Base-by-base conservation (phyloP, 306 rosid species). In the Quercus parvula region DNA sequence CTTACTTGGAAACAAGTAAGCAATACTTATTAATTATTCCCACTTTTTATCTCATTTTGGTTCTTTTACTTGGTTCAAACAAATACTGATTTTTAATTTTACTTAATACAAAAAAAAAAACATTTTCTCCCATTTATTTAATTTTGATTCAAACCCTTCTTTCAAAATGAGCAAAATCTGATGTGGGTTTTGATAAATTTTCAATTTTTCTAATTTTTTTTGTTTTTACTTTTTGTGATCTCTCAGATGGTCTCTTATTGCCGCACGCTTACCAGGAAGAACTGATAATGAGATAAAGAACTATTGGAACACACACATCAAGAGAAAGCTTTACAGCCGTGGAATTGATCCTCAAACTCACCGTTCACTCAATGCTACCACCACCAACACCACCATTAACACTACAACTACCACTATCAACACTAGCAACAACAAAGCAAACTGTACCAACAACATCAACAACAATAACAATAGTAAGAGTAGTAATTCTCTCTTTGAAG, bases 1-100 rank as follows among this genome's bases (percentile, higher is more conserved):
- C 82, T 82, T 91, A 85, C 94, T 91, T 14, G 97, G 97, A 67
- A 91, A 91, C 89, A 91, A 90, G 97, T 91, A 88, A n/a, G 68
- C 68, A 15, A 25, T 73, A 18, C 2, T 9, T 74, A n/a, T n/a
- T 74, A 41, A 41, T 22, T 52, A n/a, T 51, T 68, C 52, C 61
- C 11, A 14, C 33, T 7, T 71, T 70, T 70, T 18, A 30, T 30
- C 12, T 64, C 38, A 27, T 63, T 63, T 64, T 64, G 70, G 5
- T 4, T 11, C 27, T 59, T 59, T 59, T 59, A 22, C 25, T 59
- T 22, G 46, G 11, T 22, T 59, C 28, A 59, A 10, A 59, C 12
- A 4, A 59, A 25, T 22, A 25, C 33, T 61, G 67, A 30, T 61
- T 61, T 61, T 61, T 15, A 22, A 22, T 61, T 61, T 61, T 61